These are phyloP conservation scores for Lasiodiplodia theobromae DNA, from an alignment of 2,329 filamentous ascomycete species.

Conservation along the genomic window DNA sequence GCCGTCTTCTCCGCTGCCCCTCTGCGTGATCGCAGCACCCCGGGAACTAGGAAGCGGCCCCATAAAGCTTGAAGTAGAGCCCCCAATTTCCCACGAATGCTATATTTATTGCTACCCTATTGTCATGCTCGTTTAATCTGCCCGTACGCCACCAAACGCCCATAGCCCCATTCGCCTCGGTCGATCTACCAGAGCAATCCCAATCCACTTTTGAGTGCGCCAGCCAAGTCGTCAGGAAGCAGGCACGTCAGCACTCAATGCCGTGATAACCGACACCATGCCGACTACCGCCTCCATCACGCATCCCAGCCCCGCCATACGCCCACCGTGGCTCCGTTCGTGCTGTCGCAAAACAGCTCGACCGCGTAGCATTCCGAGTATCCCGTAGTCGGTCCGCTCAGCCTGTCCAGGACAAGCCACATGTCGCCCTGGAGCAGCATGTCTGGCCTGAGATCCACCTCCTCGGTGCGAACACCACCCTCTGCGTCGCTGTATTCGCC, in stretches of 20 bases:
- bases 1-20: not conserved
- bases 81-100: constrained; percentile 2
- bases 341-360: constrained; percentile 55
- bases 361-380: constrained; percentile 60
- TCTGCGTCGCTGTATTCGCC: constrained; percentile 76
- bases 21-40: not conserved
- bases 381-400: constrained; percentile 64
- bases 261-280: constrained; percentile 14
- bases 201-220: constrained; percentile 12
- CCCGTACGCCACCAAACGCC: not conserved
- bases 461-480: constrained; percentile 70
- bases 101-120: constrained; percentile 19
- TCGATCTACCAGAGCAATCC: constrained; percentile 10
- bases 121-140: constrained; percentile 14
- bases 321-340: constrained; percentile 52
- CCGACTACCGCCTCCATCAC: constrained; percentile 36
- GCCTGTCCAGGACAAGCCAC: constrained; percentile 83
- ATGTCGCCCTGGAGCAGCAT: constrained; percentile 61
- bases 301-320: constrained; percentile 54
- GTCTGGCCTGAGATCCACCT: constrained; percentile 77
- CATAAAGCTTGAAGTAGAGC: constrained; percentile 14
- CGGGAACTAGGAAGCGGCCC: constrained; percentile 10
- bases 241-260: constrained; percentile 7
- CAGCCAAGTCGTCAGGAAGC: constrained; percentile 13
- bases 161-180: constrained; percentile 17